phyloP scores from a whole-genome alignment of 208 protist species.

The Acanthamoeba castellanii region DNA sequence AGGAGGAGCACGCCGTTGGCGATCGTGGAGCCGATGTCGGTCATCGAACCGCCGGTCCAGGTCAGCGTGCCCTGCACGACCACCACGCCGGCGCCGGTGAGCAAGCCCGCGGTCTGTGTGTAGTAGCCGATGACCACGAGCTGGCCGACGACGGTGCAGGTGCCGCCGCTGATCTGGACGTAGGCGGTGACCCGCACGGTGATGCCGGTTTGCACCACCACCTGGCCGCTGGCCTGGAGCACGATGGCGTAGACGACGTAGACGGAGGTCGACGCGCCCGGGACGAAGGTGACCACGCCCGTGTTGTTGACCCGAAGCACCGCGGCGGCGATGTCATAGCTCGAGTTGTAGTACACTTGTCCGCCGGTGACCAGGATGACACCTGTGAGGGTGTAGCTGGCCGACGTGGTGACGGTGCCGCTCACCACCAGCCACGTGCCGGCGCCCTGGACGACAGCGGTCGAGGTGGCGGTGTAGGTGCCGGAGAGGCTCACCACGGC shows the following conservation, averaged over 20 bases:
- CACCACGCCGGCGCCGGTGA: constrained; percentile 52
- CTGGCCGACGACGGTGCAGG: constrained; percentile 22
- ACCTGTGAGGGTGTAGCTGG: neutral
- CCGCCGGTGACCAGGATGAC: neutral
- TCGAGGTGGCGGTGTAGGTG: neutral
- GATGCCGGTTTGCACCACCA: constrained; percentile 9
- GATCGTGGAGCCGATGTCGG: constrained; percentile 39
- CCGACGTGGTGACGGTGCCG: constrained; percentile 58
- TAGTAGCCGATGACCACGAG: constrained; percentile 39
- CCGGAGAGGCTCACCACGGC: constrained; percentile 36
- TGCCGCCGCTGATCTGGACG: constrained; percentile 43
- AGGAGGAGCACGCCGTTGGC: constrained; percentile 58
- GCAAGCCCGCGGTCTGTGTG: constrained; percentile 21
- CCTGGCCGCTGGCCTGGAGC: neutral
- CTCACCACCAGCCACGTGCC: constrained; percentile 5
- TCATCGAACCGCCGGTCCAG: constrained; percentile 20
- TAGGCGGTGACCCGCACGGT: neutral
- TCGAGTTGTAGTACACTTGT: neutral
- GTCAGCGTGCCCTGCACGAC: constrained; percentile 59
- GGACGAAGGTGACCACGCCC: constrained; percentile 7
- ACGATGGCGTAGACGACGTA: constrained; percentile 29
- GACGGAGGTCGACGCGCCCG: neutral
- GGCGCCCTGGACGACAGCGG: neutral
- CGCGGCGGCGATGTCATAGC: neutral
- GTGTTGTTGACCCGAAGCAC: neutral